Evolutionary conservation across 176 grass and related monocot species (phyloP).

Genomic region (Juncus effusus): DNA sequence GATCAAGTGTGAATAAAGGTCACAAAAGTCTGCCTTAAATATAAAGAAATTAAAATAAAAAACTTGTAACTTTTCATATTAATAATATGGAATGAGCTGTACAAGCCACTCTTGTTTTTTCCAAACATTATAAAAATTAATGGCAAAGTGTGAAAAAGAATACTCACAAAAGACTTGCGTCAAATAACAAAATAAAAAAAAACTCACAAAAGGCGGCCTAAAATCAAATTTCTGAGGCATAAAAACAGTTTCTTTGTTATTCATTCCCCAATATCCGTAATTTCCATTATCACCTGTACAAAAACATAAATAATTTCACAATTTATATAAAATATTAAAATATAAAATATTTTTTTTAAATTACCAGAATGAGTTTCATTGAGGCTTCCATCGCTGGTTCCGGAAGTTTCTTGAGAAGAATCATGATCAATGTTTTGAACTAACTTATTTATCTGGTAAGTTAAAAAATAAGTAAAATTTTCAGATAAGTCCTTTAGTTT

Average conservation of each 20-base stretch:
- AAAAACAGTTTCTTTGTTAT: constrained; percentile 5
- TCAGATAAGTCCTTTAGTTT: too few species aligned
- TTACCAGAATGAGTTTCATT: constrained; percentile 72
- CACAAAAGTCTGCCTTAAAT: too few species aligned
- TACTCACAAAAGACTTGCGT: too few species aligned
- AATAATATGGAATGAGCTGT: too few species aligned
- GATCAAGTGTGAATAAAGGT: too few species aligned
- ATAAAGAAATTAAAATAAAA: too few species aligned
- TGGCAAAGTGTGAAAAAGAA: too few species aligned
- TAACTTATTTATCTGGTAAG: constrained; percentile 39
- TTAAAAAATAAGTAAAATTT: constrained; percentile 38
- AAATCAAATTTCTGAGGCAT: constrained; percentile 26
- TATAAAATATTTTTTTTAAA: background rate
- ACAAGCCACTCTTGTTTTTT: too few species aligned
- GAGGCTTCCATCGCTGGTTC: constrained; percentile 53
- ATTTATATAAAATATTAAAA: background rate
- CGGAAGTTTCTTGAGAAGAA: constrained; percentile 58
- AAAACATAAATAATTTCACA: background rate
- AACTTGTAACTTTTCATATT: too few species aligned
- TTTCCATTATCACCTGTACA: constrained; percentile 21
- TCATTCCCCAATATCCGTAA: constrained; percentile 14
- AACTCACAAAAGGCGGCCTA: constrained; percentile 9
- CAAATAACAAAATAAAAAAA: background rate
- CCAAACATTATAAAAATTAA: too few species aligned
- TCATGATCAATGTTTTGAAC: constrained; percentile 40